Evolutionary conservation across 192 early-diverging fungal genomes (phyloP), one percentile per base, ranked within the genome.

Genomic region (Backusella luteola): DNA sequence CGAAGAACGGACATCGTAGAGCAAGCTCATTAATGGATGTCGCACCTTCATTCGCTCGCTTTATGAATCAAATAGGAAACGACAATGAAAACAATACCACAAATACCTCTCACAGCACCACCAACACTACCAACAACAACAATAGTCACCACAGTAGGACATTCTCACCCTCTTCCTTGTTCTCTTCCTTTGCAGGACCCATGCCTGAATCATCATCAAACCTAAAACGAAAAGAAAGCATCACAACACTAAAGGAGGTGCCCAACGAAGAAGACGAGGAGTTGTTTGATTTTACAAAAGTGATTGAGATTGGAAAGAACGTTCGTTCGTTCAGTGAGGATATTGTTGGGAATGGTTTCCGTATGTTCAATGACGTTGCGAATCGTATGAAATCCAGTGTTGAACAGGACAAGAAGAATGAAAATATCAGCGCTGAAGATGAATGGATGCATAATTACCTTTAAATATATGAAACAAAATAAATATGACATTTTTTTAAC

Each of bases 271-370:
- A 26, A 23, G 76, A 77, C 0, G n/a, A 56, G 2, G 79, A 81
- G 6, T 21, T 74, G 15, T 81, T 81, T 67, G 80, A 81, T 42
- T 81, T 81, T 67, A 74, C 67, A 4, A 81, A 81, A 34, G 80
- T 81, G 4, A 67, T 81, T 46, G 76, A 77, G 19, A 81, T 81
- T 21, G 76, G 76, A 34, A 79, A 79, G 21, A 74, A 79, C n/a
- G 68, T 79, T 3, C 68, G 73, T 9, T 53, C 73, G 0, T 72
- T 78, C 39, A 71, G 76, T 36, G 80, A 78, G 41, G 76, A 73
- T 21, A 42, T 78, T 9, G 56, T 81, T 39, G 76, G 69, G 0
- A 81, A 77, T 56, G 76, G 80, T 21, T 34, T 81, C 36, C 73
- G 77, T 14, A 67, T 81, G 29, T 68, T 81, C 17, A 81, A 75